Base-by-base conservation (phyloP, 805 yeast genomes). In the Barnettozyma californica region DNA sequence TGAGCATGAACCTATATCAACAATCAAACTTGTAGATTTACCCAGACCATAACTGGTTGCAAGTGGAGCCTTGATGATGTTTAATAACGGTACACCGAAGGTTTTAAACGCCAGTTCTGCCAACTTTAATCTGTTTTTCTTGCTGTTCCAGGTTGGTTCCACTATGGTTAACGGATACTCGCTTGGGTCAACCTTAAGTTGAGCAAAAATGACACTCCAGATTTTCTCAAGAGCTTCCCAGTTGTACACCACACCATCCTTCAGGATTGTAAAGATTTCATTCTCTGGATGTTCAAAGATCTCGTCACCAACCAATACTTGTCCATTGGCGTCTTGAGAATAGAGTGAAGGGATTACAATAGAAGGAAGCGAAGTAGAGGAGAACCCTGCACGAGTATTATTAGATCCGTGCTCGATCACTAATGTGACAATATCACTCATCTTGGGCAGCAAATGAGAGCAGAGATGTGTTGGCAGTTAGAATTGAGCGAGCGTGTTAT, bases 41-140 rank as follows among this genome's bases (percentile, higher is more conserved):
- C 95, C 92, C 54, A 82, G 72, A n/a, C 90, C 83, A 62, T 85
- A 84, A 4, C 87, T 77, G 43, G 82, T 83, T 33, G 92, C 86
- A 47, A 91, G 68, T 7, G 96, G 95, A 35, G 83, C 78, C 61
- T 86, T 83, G 20, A 87, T 77, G 40, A 90, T 68, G 23, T 89
- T 82, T 58, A 91, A 80, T 9, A 85, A 76, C 0, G 96, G 96
- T 10, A 87, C 87, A 43, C 81, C 69, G 38, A 87, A 71, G 47
- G 75, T 78, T 59, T 85, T 91, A 63, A 91, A 86, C 3, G 87
- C 95, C 42, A 85, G 62, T 58, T 88, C 88, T 41, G 83, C 75
- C 11, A 86, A 74, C 46, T 76, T 75, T 10, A 71, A 61, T 54
- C 78, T 76, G 59, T 77, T 78, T 55, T 80, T 77, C 52, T 74